Evolutionary conservation across 208 protist species (phyloP), one percentile per base, ranked within the genome.

Genomic region (Naegleria gruberi): DNA sequence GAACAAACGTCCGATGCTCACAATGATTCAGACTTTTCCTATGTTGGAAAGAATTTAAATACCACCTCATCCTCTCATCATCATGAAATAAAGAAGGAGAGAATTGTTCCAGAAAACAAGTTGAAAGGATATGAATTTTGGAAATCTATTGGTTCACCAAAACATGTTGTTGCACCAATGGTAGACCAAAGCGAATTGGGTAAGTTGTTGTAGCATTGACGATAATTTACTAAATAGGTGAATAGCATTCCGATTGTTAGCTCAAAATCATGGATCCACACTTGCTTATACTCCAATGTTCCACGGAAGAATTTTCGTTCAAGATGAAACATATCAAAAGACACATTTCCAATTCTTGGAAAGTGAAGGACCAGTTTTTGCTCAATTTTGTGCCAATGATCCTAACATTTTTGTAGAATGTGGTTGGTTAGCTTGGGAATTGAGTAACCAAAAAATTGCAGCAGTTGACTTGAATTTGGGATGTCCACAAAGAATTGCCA

Each of bases 401-500:
- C 95, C 93, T n/a, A n/a, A 88, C 41, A 92, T 93, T 6, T 87
- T 90, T 10, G 94, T 95, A 12, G 95, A 95, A 26, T 77, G 65
- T 77, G 65, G 65, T 37, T 77, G 17, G 30, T 77, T 77, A 37
- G 65, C 65, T 37, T 77, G 65, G 65, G 65, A 77, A 37, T 37
- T 77, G 65, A 77, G 65, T 77, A 77, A 77, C 26, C 65, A 77
- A 6, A 30, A 77, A 77, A 85, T 65, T n/a, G 87, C 90, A 34
- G 90, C 65, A 1, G 44, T 92, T 26, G 90, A 93, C 57, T 86
- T 92, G 8, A 93, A 92, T 88, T 84, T 92, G 45, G 90, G 90
- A 86, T 98, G 97, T 90, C 96, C 96, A n/a, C 96, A 98, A 90
- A 94, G 95, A 43, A 97, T 98, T 81, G 96, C 97, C 57, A 91